Conservation (phyloP, 2,329 filamentous ascomycete species). For the Diaporthe citriasiana region DNA sequence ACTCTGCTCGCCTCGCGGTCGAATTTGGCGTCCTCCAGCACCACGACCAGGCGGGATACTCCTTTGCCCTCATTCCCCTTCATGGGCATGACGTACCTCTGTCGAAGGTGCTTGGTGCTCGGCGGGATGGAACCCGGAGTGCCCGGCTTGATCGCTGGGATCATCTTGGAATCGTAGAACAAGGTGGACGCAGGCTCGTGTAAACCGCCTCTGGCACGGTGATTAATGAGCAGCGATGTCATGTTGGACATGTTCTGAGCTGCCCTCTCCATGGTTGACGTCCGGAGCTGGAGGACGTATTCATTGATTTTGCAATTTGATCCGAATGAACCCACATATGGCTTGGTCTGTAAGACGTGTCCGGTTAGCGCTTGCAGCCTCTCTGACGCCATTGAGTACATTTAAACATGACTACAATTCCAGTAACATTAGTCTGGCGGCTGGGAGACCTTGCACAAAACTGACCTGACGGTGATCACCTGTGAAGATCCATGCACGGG, state of each 20-base stretch:
- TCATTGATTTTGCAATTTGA: neutral
- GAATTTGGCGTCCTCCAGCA: neutral
- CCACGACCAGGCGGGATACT: conserved; percentile 1
- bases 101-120: neutral
- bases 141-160: neutral
- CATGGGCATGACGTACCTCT: conserved; percentile 17
- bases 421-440: no score
- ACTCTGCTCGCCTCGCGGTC: neutral
- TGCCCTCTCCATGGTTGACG: conserved; percentile 22
- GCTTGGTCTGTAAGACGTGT: neutral
- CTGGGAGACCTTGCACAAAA: no score
- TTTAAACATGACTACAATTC: no score
- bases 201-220: conserved; percentile 4
- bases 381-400: no score
- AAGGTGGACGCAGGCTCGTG: neutral
- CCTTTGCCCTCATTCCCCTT: neutral
- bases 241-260: neutral
- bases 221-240: conserved; percentile 3
- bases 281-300: neutral
- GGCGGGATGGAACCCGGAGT: neutral
- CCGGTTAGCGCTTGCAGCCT: neutral
- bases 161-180: conserved; percentile 3
- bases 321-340: neutral
- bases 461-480: conserved; percentile 12
- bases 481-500: neutral